Evolutionary conservation across 2,329 filamentous ascomycete genomes (phyloP).

Genomic region (Cyclaneusma minus): DNA sequence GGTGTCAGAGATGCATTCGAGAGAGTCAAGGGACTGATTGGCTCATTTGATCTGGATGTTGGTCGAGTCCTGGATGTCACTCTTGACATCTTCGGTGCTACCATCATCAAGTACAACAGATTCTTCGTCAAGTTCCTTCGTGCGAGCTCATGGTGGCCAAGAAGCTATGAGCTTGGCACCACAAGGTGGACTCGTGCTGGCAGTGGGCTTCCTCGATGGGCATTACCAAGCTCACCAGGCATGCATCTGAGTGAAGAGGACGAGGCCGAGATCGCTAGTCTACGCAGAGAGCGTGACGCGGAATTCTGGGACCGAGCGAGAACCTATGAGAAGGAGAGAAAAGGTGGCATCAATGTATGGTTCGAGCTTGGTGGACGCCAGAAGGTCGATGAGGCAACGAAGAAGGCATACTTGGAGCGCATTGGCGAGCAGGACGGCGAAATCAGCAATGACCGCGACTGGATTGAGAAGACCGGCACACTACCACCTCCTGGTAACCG

Average conservation of each 20-base stretch:
- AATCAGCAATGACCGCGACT: constrained; percentile 44
- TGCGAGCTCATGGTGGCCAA: constrained; percentile 94
- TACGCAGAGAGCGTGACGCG: constrained; percentile 51
- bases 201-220: constrained; percentile 82
- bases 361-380: constrained; percentile 72
- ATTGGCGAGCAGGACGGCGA: constrained; percentile 20
- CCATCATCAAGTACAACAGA: constrained; percentile 79
- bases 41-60: constrained; percentile 92
- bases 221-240: constrained; percentile 51
- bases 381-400: constrained; percentile 41
- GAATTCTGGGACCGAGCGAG: constrained; percentile 73
- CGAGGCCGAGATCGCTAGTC: constrained; percentile 35
- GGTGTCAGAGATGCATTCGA: constrained; percentile 78
- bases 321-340: too few relatives aligned
- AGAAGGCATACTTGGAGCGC: constrained; percentile 26
- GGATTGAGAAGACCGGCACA: constrained; percentile 69
- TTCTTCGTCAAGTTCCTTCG: constrained; percentile 92
- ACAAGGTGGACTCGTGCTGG: too few relatives aligned
- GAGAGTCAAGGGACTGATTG: constrained; percentile 83
- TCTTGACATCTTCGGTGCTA: constrained; percentile 84
- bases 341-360: constrained; percentile 68
- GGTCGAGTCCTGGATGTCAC: constrained; percentile 89
- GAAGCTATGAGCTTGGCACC: constrained; percentile 37
- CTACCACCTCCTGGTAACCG: constrained; percentile 75
- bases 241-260: constrained; percentile 56